These are phyloP conservation scores for Geotrichum cucujoidarum DNA, from an alignment of 1,139 yeast species.

Conservation along the genomic window DNA sequence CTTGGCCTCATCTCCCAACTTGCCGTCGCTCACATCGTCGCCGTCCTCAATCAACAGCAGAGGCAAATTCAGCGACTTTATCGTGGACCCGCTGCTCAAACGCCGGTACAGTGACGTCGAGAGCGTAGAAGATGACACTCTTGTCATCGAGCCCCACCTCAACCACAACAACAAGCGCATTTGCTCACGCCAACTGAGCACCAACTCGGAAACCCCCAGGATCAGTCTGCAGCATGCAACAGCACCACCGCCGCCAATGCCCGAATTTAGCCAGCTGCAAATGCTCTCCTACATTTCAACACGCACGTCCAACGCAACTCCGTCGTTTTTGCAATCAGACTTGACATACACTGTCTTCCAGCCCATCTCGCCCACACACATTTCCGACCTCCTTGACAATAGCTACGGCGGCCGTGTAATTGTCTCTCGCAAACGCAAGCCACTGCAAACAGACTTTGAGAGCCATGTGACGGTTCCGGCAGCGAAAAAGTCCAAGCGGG, in stretches of 20 bases:
- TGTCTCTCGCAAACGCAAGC: slow-evolving; percentile 15
- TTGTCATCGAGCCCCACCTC: background rate
- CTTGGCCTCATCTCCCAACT: slow-evolving; percentile 1
- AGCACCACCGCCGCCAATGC: no score
- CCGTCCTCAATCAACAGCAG: slow-evolving; percentile 1
- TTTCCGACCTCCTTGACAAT: slow-evolving; percentile 1
- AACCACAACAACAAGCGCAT: background rate
- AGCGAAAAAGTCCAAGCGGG: slow-evolving; percentile 2
- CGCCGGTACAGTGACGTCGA: slow-evolving; percentile 3
- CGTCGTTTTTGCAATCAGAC: slow-evolving; percentile 4
- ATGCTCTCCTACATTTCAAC: slow-evolving; percentile 2
- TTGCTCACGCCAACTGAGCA: background rate
- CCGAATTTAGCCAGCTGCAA: slow-evolving; percentile 1
- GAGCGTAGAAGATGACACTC: background rate
- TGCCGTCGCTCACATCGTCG: slow-evolving; percentile 4
- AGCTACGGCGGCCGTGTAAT: slow-evolving; percentile 13
- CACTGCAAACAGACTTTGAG: slow-evolving; percentile 6
- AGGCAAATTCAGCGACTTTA: background rate
- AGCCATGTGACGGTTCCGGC: slow-evolving; percentile 1
- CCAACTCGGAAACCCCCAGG: no score
- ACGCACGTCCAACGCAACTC: background rate
- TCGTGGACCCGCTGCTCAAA: slow-evolving; percentile 1
- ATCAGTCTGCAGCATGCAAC: background rate
- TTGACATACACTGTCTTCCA: slow-evolving; percentile 10
- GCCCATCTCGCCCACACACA: background rate